A percentile compares a stretch with the other conserved stretches of the same genome.
Conservation (phyloP, 2,329 filamentous ascomycete genomes). For the Simplicillium aogashimaense region DNA sequence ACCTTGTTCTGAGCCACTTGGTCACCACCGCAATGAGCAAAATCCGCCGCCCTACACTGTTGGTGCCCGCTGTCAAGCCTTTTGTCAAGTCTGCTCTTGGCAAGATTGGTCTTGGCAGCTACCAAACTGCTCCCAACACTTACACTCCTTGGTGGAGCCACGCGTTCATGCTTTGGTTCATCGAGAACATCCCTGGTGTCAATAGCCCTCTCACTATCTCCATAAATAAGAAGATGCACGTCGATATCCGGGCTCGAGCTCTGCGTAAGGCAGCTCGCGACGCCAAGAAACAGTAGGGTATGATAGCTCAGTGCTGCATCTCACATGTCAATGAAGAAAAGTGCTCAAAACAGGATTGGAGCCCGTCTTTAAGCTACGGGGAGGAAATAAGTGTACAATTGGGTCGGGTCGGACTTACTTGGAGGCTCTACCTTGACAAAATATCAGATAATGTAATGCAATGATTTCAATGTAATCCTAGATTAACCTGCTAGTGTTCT, state of each 20-base stretch:
- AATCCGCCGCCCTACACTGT: conserved; percentile 65
- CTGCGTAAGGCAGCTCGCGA: conserved; percentile 77
- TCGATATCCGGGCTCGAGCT: conserved; percentile 72
- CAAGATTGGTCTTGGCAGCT: conserved; percentile 75
- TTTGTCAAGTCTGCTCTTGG: conserved; percentile 73
- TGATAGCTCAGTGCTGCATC: no score
- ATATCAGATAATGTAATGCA: no score
- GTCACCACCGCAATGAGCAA: conserved; percentile 97
- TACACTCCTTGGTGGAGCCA: conserved; percentile 94
- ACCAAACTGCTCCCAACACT: conserved; percentile 70
- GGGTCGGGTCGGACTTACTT: no score
- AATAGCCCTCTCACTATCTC: conserved; percentile 35
- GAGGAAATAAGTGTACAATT: no score
- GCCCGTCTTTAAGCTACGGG: no score
- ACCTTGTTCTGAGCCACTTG: conserved; percentile 84
- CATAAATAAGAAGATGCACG: conserved; percentile 60
- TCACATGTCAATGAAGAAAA: no score
- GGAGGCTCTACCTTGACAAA: no score
- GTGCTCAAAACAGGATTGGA: no score
- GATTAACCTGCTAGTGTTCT: no score
- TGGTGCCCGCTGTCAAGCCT: conserved; percentile 70
- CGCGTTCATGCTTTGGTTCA: conserved; percentile 74
- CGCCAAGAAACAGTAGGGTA: conserved; percentile 51
- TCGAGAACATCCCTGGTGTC: conserved; percentile 49
- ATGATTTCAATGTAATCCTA: no score